Evolutionary conservation across 2,329 filamentous ascomycete genomes (phyloP).

Genomic region (Aspergillus aculeatus): DNA sequence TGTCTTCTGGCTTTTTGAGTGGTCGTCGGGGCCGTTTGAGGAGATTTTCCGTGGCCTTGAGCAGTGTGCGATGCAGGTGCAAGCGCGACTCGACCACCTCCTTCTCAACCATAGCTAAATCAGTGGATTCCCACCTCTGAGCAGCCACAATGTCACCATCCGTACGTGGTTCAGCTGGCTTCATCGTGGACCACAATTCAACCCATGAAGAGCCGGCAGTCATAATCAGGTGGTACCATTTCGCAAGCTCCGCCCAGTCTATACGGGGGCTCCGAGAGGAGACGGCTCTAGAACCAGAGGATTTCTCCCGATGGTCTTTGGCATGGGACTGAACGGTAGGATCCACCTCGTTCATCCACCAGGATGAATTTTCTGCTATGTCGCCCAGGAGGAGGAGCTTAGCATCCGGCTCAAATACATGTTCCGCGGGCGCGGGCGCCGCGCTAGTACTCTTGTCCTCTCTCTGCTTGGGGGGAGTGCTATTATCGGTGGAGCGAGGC

Average conservation of each 20-base stretch:
- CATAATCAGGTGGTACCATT: constrained; percentile 72
- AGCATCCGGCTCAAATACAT: constrained; percentile 65
- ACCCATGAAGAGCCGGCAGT: constrained; percentile 69
- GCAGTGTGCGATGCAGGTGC: constrained; percentile 66
- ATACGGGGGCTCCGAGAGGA: constrained; percentile 65
- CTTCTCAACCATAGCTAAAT: constrained; percentile 50
- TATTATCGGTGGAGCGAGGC: constrained; percentile 46
- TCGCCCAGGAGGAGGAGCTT: constrained; percentile 73
- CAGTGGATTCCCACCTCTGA: constrained; percentile 43
- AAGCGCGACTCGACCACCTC: constrained; percentile 62
- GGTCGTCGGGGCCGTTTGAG: constrained; percentile 75
- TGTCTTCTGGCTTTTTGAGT: constrained; percentile 65
- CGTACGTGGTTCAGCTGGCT: constrained; percentile 31
- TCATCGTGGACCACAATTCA: constrained; percentile 57
- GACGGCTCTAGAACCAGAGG: constrained; percentile 41
- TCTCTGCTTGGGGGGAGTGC: constrained; percentile 37
- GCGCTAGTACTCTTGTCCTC: constrained; percentile 31
- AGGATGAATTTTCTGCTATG: constrained; percentile 75
- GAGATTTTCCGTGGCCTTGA: constrained; percentile 76
- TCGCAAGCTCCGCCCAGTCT: constrained; percentile 68
- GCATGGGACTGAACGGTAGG: constrained; percentile 23
- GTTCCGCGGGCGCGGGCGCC: constrained; percentile 30
- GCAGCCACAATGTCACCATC: constrained; percentile 22
- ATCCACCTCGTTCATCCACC: constrained; percentile 69
- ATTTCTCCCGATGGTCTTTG: constrained; percentile 31